Evolutionary conservation across 2,329 filamentous ascomycete genomes (phyloP).

Genomic region (Emericellopsis cladophorae): DNA sequence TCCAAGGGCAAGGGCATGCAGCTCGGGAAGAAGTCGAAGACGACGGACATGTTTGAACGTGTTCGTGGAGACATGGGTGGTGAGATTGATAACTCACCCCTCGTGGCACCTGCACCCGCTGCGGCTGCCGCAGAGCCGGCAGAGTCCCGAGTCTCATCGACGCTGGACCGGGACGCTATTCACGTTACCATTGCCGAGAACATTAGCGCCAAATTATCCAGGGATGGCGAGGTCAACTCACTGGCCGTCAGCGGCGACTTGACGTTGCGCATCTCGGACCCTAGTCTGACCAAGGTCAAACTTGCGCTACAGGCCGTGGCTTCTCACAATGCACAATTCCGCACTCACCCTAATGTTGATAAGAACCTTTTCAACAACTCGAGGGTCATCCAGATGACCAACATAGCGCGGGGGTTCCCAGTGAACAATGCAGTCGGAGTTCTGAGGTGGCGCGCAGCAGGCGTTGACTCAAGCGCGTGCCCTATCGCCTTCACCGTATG

Average conservation of each 20-base stretch:
- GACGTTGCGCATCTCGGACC: slow-evolving; percentile 79
- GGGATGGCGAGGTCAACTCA: slow-evolving; percentile 77
- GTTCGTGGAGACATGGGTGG: slow-evolving; percentile 85
- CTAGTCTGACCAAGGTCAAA: slow-evolving; percentile 82
- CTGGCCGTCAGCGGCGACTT: slow-evolving; percentile 87
- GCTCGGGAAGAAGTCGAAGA: slow-evolving; percentile 96
- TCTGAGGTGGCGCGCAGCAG: slow-evolving; percentile 81
- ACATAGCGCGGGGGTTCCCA: slow-evolving; percentile 78
- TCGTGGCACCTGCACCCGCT: slow-evolving; percentile 47
- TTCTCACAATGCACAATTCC: slow-evolving; percentile 78
- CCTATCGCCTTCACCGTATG: slow-evolving; percentile 96
- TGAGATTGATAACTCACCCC: slow-evolving; percentile 65
- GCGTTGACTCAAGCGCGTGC: slow-evolving; percentile 66
- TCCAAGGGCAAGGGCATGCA: slow-evolving; percentile 94
- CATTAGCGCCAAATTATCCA: slow-evolving; percentile 79
- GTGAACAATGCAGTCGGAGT: slow-evolving; percentile 90
- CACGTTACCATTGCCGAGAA: slow-evolving; percentile 79
- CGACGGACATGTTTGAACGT: slow-evolving; percentile 92
- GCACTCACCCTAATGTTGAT: slow-evolving; percentile 94
- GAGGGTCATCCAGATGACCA: slow-evolving; percentile 82
- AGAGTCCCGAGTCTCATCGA: slow-evolving; percentile 47
- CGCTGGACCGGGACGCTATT: slow-evolving; percentile 70
- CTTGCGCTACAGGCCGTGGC: slow-evolving; percentile 65
- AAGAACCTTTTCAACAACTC: slow-evolving; percentile 72
- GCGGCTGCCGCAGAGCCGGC: slow-evolving; percentile 38